Conservation (phyloP, 257 asterid species). For the Fraxinus excelsior region DNA sequence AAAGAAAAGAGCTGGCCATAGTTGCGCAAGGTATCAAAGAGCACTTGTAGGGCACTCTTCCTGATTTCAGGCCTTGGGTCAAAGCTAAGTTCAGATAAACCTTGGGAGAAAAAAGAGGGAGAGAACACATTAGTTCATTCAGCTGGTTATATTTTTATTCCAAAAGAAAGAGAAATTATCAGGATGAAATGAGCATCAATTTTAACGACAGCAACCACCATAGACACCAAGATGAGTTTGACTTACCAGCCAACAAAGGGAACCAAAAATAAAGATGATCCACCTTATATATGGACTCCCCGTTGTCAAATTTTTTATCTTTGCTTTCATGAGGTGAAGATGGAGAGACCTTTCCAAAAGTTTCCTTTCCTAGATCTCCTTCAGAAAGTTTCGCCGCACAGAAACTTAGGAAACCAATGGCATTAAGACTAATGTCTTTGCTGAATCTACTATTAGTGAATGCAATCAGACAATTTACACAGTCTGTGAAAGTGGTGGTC, state of each 20-base stretch:
- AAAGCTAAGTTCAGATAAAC: conserved; percentile 95
- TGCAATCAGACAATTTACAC: conserved; percentile 93
- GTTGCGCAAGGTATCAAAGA: conserved; percentile 91
- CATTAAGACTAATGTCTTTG: conserved; percentile 94
- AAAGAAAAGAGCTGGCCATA: conserved; percentile 93
- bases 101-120: conserved; percentile 43
- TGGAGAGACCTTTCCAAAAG: conserved; percentile 53
- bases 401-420: conserved; percentile 90
- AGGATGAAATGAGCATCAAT: conserved; percentile 5
- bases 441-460: conserved; percentile 90
- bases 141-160: conserved; percentile 7
- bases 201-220: conserved; percentile 9
- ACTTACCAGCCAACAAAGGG: conserved; percentile 93
- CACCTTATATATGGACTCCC: conserved; percentile 67
- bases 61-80: conserved; percentile 96
- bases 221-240: conserved; percentile 8
- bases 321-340: conserved; percentile 70
- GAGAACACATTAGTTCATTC: conserved; percentile 17
- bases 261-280: conserved; percentile 97
- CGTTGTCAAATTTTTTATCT: conserved; percentile 61
- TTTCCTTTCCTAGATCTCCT: conserved; percentile 78
- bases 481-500: conserved; percentile 95
- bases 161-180: conserved; percentile 15
- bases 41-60: conserved; percentile 88
- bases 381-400: conserved; percentile 99